A percentile compares a stretch with the other conserved stretches of the same genome.
Evolutionary conservation across 768 basidiomycete genomes (phyloP).

Genomic region (Lactarius hatsudake): DNA sequence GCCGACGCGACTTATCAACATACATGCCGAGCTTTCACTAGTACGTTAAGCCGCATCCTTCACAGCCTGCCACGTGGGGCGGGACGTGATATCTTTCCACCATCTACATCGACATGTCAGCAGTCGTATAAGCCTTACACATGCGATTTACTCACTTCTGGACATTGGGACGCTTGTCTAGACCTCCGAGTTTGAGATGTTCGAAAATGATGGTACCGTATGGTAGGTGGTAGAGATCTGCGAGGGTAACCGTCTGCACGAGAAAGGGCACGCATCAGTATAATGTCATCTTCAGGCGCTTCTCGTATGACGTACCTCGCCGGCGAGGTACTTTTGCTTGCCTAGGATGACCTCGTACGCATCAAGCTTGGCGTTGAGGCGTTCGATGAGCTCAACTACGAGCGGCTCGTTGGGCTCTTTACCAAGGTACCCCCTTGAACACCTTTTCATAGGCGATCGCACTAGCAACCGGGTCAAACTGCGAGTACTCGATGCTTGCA

Average conservation of each 20-base stretch:
- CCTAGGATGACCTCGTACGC: constrained; percentile 11
- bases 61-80: constrained; percentile 16
- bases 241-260: constrained; percentile 15
- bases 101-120: constrained; percentile 10
- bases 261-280: not conserved
- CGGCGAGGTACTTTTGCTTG: constrained; percentile 24
- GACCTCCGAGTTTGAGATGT: not conserved
- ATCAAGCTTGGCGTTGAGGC: constrained; percentile 9
- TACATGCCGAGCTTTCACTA: not conserved
- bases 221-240: constrained; percentile 19
- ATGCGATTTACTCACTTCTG: not conserved
- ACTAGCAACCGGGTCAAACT: constrained; percentile 4
- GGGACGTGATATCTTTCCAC: constrained; percentile 19
- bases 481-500: constrained; percentile 30
- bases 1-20: not conserved
- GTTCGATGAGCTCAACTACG: not conserved
- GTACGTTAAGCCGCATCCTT: constrained; percentile 16
- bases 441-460: not conserved
- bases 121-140: not conserved
- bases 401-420: not conserved
- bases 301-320: constrained; percentile 8
- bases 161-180: constrained; percentile 15
- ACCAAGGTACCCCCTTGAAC: not conserved
- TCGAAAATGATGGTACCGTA: not conserved
- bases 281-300: too few species aligned